These are phyloP conservation scores for Saprolegnia parasitica DNA, from an alignment of 352 stramenopile genomes.

Conservation along the genomic window DNA sequence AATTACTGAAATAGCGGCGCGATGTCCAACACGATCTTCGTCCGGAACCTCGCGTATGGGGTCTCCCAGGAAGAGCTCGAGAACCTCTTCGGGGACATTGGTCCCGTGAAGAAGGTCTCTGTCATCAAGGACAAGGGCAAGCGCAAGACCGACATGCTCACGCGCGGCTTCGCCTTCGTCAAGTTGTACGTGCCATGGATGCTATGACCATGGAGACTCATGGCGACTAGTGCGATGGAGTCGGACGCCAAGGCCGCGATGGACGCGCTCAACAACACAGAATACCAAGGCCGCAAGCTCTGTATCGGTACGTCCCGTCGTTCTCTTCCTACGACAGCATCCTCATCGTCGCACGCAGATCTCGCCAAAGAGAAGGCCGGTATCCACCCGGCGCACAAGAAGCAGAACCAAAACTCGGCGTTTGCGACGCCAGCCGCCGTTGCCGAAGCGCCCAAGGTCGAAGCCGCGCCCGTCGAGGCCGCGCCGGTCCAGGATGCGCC, in stretches of 20 bases:
- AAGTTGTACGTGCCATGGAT: slow-evolving; percentile 57
- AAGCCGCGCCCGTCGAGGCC: slow-evolving; percentile 27
- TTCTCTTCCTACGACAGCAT: neutral
- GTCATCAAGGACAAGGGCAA: slow-evolving; percentile 88
- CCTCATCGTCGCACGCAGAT: slow-evolving; percentile 35
- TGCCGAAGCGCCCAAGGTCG: neutral
- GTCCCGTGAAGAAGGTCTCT: slow-evolving; percentile 81
- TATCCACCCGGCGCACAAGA: slow-evolving; percentile 33
- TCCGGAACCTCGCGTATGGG: slow-evolving; percentile 83
- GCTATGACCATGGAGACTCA: neutral
- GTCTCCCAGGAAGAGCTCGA: slow-evolving; percentile 82
- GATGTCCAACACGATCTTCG: slow-evolving; percentile 50
- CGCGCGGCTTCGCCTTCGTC: slow-evolving; percentile 81
- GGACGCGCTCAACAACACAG: slow-evolving; percentile 66
- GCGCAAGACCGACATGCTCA: slow-evolving; percentile 70
- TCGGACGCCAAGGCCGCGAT: slow-evolving; percentile 63
- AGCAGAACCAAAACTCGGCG: slow-evolving; percentile 5
- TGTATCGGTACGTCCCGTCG: slow-evolving; percentile 49
- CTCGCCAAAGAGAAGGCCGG: slow-evolving; percentile 69
- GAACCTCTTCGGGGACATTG: slow-evolving; percentile 74
- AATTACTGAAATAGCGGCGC: slow-evolving; percentile 4
- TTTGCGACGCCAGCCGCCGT: neutral
- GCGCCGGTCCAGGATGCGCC: slow-evolving; percentile 10
- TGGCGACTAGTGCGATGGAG: slow-evolving; percentile 51
- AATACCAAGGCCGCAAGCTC: slow-evolving; percentile 77